phyloP scores from a whole-genome alignment of 1,284 basidiomycete species.

The Pulchroboletus neoregius region DNA sequence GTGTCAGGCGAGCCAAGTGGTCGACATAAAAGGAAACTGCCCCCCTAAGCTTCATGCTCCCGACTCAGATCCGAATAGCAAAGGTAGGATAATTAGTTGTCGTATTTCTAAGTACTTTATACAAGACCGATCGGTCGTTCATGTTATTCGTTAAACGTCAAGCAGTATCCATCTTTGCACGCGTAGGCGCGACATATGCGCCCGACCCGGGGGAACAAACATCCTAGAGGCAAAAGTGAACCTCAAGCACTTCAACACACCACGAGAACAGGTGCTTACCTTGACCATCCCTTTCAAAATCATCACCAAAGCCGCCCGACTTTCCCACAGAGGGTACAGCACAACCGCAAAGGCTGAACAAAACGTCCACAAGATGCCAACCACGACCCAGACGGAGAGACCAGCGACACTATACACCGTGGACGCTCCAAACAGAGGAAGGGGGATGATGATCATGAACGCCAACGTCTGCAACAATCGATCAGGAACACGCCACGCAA shows the following conservation, averaged over 20 bases:
- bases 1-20: not conserved
- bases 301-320: constrained; percentile 56
- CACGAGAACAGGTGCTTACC: constrained; percentile 34
- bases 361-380: constrained; percentile 85
- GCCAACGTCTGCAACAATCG: constrained; percentile 48
- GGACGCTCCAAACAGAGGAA: constrained; percentile 80
- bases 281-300: constrained; percentile 63
- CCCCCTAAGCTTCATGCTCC: too few relatives aligned
- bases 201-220: constrained; percentile 50
- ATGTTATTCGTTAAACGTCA: not conserved
- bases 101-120: constrained; percentile 1
- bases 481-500: constrained; percentile 5
- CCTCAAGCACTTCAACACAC: not conserved
- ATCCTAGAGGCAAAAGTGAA: constrained; percentile 36
- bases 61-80: not conserved
- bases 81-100: not conserved
- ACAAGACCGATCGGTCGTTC: not conserved
- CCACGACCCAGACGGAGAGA: constrained; percentile 71
- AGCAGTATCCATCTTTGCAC: not conserved
- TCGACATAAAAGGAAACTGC: constrained; percentile 16
- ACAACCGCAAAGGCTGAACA: constrained; percentile 72
- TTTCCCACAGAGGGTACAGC: constrained; percentile 84
- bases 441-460: constrained; percentile 68
- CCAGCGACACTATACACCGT: constrained; percentile 68
- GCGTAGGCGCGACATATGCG: constrained; percentile 33